phyloP scores from a whole-genome alignment of 345 rosid species.

The Heritiera littoralis region DNA sequence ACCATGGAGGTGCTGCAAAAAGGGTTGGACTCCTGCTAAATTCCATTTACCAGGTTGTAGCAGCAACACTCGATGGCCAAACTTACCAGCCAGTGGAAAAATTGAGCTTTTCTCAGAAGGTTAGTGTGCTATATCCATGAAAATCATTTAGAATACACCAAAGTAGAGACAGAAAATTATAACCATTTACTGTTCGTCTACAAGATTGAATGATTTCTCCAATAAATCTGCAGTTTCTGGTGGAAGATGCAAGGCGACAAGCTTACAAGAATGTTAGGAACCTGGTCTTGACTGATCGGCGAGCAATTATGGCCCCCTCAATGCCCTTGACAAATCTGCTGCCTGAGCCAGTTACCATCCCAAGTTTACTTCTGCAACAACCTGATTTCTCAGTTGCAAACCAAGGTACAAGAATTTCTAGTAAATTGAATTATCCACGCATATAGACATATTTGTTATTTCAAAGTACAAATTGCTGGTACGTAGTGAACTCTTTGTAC shows the following conservation, averaged over 20 bases:
- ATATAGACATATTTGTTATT: neutral
- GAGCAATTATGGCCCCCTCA: conserved; percentile 27
- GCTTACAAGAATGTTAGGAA: conserved; percentile 45
- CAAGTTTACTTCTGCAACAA: conserved; percentile 33
- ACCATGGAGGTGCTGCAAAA: conserved; percentile 28
- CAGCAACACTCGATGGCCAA: conserved; percentile 42
- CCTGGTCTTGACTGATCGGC: conserved; percentile 28
- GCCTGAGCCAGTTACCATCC: conserved; percentile 27
- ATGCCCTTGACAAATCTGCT: conserved; percentile 37
- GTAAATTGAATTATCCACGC: neutral
- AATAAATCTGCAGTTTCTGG: conserved; percentile 33
- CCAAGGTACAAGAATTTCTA: conserved; percentile 38
- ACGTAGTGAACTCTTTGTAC: neutral
- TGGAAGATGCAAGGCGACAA: conserved; percentile 44
- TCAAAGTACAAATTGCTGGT: no score
- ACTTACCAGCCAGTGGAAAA: conserved; percentile 30
- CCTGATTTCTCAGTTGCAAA: conserved; percentile 29
- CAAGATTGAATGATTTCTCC: conserved; percentile 3
- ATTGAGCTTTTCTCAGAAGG: conserved; percentile 41
- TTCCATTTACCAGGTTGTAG: conserved; percentile 48
- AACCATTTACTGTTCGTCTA: neutral
- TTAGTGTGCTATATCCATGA: conserved; percentile 23
- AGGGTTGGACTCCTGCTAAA: conserved; percentile 46
- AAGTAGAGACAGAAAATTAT: neutral
- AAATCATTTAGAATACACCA: neutral